Evolutionary conservation across 2,329 filamentous ascomycete genomes (phyloP).

Genomic region (Myriosclerotinia curreyana): DNA sequence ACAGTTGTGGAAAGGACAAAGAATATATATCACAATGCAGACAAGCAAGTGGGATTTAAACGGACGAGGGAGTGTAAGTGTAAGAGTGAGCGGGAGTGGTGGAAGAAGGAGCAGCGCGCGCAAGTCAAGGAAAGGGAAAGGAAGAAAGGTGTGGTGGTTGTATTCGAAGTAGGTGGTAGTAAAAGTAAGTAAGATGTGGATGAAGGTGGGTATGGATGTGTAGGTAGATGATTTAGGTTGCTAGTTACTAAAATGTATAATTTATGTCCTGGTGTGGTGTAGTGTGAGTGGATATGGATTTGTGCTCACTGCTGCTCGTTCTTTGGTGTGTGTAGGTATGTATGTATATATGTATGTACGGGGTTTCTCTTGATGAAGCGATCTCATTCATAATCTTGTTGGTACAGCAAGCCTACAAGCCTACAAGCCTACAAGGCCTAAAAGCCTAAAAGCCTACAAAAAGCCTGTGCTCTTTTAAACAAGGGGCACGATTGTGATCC

Average conservation of each 20-base stretch:
- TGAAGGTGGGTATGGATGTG: slow-evolving; percentile 14
- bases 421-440: slow-evolving; percentile 2
- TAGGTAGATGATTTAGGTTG: slow-evolving; percentile 29
- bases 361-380: slow-evolving; percentile 17
- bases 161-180: slow-evolving; percentile 17
- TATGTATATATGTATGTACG: not conserved
- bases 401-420: slow-evolving; percentile 8
- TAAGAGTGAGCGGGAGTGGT: slow-evolving; percentile 17
- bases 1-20: slow-evolving; percentile 13
- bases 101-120: slow-evolving; percentile 17
- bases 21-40: slow-evolving; percentile 18
- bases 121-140: slow-evolving; percentile 19
- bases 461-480: slow-evolving; percentile 17
- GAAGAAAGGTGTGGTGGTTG: slow-evolving; percentile 13
- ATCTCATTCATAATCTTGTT: slow-evolving; percentile 18
- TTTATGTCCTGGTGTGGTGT: too few relatives aligned
- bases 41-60: slow-evolving; percentile 6
- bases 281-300: not conserved
- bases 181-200: slow-evolving; percentile 23
- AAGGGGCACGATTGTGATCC: slow-evolving; percentile 11
- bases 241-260: slow-evolving; percentile 18
- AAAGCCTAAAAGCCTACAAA: slow-evolving; percentile 10
- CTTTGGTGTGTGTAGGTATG: not conserved
- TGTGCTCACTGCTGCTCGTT: slow-evolving; percentile 15
- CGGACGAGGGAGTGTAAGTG: not conserved